Conservation (phyloP, 805 yeast species). For the Ogataea pignaliae region DNA sequence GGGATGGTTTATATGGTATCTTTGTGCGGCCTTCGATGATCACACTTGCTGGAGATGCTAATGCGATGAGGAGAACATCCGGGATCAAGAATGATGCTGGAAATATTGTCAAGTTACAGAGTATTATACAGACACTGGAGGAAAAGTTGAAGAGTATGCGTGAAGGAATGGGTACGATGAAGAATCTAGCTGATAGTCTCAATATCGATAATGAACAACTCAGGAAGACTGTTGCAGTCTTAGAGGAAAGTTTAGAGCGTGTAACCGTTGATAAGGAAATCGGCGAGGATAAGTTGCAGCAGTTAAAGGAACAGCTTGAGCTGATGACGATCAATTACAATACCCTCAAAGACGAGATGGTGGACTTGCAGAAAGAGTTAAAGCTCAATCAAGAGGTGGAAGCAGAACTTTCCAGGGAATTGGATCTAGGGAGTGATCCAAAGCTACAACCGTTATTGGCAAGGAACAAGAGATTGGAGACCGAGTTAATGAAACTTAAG, state of each 20-base stretch:
- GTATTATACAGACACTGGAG: slow-evolving; percentile 42
- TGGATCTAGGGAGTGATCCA: background rate
- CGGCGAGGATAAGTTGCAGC: slow-evolving; percentile 32
- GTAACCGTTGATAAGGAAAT: slow-evolving; percentile 42
- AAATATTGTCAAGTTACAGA: slow-evolving; percentile 14
- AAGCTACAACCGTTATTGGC: slow-evolving; percentile 10
- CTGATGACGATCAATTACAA: slow-evolving; percentile 10
- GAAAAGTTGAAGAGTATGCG: slow-evolving; percentile 36
- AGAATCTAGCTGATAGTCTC: slow-evolving; percentile 20
- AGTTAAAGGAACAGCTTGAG: slow-evolving; percentile 10
- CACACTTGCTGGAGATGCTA: slow-evolving; percentile 1
- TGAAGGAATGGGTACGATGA: slow-evolving; percentile 27
- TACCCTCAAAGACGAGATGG: slow-evolving; percentile 31
- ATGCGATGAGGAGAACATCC: background rate
- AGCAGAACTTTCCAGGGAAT: background rate
- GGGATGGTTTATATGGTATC: slow-evolving; percentile 37
- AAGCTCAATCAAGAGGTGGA: background rate
- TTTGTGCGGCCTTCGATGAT: slow-evolving; percentile 42
- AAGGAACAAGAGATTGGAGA: slow-evolving; percentile 37
- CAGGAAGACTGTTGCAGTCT: slow-evolving; percentile 5
- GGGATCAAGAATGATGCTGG: background rate
- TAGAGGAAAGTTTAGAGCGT: slow-evolving; percentile 30
- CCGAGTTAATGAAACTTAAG: slow-evolving; percentile 35
- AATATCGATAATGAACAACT: slow-evolving; percentile 29
- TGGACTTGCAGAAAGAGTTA: slow-evolving; percentile 13